Evolutionary conservation across 352 stramenopile genomes (phyloP), one percentile per base, ranked within the genome.

Genomic region (Globisporangium mamillatum): DNA sequence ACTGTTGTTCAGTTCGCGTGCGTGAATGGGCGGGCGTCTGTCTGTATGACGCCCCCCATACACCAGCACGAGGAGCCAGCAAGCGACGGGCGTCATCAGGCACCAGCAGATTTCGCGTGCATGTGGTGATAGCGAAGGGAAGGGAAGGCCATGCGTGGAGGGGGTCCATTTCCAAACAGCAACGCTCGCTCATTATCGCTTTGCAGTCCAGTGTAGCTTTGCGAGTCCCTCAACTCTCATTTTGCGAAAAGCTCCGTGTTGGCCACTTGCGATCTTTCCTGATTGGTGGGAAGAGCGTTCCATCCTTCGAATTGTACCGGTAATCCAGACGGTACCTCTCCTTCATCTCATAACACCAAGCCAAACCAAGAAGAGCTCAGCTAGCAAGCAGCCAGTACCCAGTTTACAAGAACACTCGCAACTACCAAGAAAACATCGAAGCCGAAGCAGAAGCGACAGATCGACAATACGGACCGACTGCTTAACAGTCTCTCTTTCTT

Each of bases 361-460:
- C 18, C 44, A 50, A 48, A 16, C 36, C 16, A 6, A 44, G 36
- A 46, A 52, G 44, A 52, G 44, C 41, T 22, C 41, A 20, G 29
- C 29, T 32, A 32, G 29, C 29, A 32, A 32, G 41, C 41, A 20
- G 32, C 4, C 41, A 8, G 0, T 4, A 48, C 41, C 41, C 41
- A 52, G 44, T 52, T 52, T 52, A 52, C 44, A 52, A 52, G 44
- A 52, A 52, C 44, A 52, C 44, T 52, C 18, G 16, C 44, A 52
- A 24, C 44, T 24, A 24, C 44, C 44, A 52, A 52, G 44, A 52
- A 24, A 22, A 52, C 44, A 24, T 3, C 18, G 18, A 52, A 52
- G 18, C 44, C 3, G 44, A 50, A 50, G 36, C 36, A 44, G 44
- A 52, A 52, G 18, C 44, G 18, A 24, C 41, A 8, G 41, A 16